phyloP scores from a whole-genome alignment of 305 asterid genomes.

The Plantago coronopus region DNA sequence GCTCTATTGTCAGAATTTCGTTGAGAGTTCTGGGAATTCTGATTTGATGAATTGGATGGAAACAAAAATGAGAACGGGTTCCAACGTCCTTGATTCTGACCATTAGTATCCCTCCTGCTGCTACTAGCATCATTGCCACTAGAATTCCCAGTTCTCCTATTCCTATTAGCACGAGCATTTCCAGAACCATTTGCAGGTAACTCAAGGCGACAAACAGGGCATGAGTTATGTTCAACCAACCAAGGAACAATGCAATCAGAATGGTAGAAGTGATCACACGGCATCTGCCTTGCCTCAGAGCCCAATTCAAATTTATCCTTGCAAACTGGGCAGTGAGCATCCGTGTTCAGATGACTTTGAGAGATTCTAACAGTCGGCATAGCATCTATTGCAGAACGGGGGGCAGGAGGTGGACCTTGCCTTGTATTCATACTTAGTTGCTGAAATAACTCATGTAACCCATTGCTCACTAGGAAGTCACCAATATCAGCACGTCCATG shows the following conservation, averaged over 20 bases:
- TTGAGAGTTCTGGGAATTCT: constrained; percentile 11
- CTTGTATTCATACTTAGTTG: constrained; percentile 50
- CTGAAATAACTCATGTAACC: constrained; percentile 69
- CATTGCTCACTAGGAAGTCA: constrained; percentile 64
- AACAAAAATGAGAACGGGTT: constrained; percentile 71
- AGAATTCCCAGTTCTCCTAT: constrained; percentile 22
- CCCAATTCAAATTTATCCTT: constrained; percentile 48
- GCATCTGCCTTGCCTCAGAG: constrained; percentile 55
- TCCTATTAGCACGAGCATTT: constrained; percentile 27
- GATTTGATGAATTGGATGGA: constrained; percentile 58
- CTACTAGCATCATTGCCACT: constrained; percentile 28
- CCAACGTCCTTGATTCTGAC: constrained; percentile 64
- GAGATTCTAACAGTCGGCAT: constrained; percentile 49
- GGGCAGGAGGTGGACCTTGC: constrained; percentile 60
- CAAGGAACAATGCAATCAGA: constrained; percentile 62
- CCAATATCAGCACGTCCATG: constrained; percentile 54
- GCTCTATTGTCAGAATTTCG: constrained; percentile 24
- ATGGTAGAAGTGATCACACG: constrained; percentile 56
- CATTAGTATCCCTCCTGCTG: constrained; percentile 37
- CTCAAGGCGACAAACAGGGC: constrained; percentile 68
- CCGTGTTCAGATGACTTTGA: constrained; percentile 37
- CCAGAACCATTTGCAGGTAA: constrained; percentile 39
- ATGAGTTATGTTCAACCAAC: constrained; percentile 62
- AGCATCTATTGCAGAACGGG: constrained; percentile 49
- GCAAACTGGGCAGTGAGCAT: constrained; percentile 61